Base-by-base conservation (phyloP, 1,139 yeast species). In the Ashbya aceris region DNA sequence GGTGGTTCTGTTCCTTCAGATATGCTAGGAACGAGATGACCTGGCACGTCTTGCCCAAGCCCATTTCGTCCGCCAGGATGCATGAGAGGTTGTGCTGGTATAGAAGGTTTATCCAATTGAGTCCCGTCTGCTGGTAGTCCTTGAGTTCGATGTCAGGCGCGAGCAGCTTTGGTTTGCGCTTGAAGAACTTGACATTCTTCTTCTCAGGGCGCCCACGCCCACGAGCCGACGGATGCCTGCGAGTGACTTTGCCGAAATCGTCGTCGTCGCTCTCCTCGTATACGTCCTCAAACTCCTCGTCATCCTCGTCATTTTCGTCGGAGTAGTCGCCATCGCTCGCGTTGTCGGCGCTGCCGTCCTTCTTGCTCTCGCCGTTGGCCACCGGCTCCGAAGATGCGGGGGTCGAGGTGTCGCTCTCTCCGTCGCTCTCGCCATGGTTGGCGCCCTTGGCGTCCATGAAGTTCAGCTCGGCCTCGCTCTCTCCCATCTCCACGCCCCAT, bases 11-110 rank as follows among this genome's bases (percentile, higher is more conserved):
- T 51, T 84, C 82, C 56, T 85, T 83, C 53, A 91, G 70, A 56
- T 83, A 80, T 1, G 97, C 87, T 59, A 91, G 66, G 57, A 91
- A 89, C n/a, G 96, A 75, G 64, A 91, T 87, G 27, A 91, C 95
- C 65, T 91, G 97, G 62, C 95, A 83, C 0, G 97, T 91, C 60
- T 91, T 91, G 45, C 98, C 98, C 40, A 91, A 69, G 9, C 97
- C 97, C 97, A 89, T 87, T 62, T 91, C 99, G 65, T 91, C 99
- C 0, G 98, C 99, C 39, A 91, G 69, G 45, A 91, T 91, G 65
- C 98, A 89, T 7, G 96, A 86, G 44, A 91, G 69, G 20, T 77
- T 74, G 55, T 83, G 77, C 45, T 76, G 77, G 61, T 89, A 91
- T 32, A 93, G 69, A 43, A 91, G 63, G 50, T 81, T 74, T 43